A percentile compares a stretch with the other conserved stretches of the same genome.
These are phyloP conservation scores for Candida palmyrensis DNA, from an alignment of 805 yeast genomes.

Conservation along the genomic window DNA sequence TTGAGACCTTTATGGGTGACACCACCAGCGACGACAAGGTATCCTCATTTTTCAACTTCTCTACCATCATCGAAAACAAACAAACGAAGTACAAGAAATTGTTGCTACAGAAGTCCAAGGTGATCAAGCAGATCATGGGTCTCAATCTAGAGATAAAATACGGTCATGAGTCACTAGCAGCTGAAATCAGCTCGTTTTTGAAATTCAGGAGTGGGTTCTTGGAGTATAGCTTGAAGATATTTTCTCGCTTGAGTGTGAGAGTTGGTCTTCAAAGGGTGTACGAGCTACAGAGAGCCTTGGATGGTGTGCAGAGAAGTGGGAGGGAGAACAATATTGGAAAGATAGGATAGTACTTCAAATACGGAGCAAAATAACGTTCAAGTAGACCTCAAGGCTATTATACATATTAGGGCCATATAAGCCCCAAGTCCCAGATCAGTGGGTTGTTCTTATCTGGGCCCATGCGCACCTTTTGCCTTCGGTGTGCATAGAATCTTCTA, in stretches of 20 bases:
- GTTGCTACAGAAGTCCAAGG: slow-evolving; percentile 34
- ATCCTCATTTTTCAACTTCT: slow-evolving; percentile 28
- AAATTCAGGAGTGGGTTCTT: slow-evolving; percentile 43
- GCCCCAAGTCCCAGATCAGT: no score
- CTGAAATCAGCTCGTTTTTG: slow-evolving; percentile 56
- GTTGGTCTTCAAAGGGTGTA: slow-evolving; percentile 5
- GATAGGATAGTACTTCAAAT: not conserved
- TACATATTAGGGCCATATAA: no score
- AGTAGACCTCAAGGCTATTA: no score
- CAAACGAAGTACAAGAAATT: slow-evolving; percentile 43
- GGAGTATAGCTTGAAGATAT: slow-evolving; percentile 30
- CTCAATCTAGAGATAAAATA: slow-evolving; percentile 43
- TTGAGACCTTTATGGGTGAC: slow-evolving; percentile 14
- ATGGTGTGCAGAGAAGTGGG: no score
- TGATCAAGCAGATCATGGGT: slow-evolving; percentile 35
- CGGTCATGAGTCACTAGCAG: slow-evolving; percentile 60
- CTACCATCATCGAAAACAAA: slow-evolving; percentile 46
- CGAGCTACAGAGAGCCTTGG: not conserved
- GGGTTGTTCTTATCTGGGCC: no score
- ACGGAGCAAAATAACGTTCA: not conserved
- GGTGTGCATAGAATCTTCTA: slow-evolving; percentile 6
- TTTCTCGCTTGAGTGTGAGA: slow-evolving; percentile 8
- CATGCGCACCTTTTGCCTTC: no score
- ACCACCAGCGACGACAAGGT: slow-evolving; percentile 11
- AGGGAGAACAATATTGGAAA: no score